Conservation (phyloP, 176 grass and related monocot species). For the Poa annua region DNA sequence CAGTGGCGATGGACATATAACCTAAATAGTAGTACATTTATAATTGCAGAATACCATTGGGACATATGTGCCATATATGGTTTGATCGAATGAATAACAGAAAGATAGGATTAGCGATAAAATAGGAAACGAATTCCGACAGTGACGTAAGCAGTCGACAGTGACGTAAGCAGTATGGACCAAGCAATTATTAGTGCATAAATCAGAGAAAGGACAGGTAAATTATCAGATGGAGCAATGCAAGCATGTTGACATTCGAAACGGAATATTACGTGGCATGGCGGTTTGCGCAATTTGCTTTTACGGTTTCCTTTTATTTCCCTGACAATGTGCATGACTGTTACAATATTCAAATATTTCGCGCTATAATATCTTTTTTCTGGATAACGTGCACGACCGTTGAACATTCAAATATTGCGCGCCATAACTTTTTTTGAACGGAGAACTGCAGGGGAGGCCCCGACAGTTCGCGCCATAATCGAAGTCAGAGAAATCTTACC, state of each 20-base stretch:
- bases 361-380: background rate
- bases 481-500: background rate
- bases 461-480: background rate
- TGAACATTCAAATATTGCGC: background rate
- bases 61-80: slow-evolving; percentile 16
- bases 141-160: background rate
- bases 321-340: background rate
- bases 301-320: slow-evolving; percentile 8
- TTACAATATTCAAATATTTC: background rate
- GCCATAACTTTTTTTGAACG: background rate
- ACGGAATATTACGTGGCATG: background rate
- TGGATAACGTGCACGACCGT: background rate
- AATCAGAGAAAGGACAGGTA: background rate
- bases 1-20: slow-evolving; percentile 38
- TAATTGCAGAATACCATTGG: slow-evolving; percentile 18
- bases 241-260: background rate
- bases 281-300: background rate
- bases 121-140: background rate
- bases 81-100: background rate
- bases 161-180: background rate
- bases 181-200: slow-evolving; percentile 16
- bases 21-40: slow-evolving; percentile 39
- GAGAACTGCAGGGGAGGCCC: background rate
- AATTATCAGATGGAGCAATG: background rate
- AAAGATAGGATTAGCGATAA: background rate